phyloP scores from a whole-genome alignment of 2,329 filamentous ascomycete genomes.

The Nemania serpens region DNA sequence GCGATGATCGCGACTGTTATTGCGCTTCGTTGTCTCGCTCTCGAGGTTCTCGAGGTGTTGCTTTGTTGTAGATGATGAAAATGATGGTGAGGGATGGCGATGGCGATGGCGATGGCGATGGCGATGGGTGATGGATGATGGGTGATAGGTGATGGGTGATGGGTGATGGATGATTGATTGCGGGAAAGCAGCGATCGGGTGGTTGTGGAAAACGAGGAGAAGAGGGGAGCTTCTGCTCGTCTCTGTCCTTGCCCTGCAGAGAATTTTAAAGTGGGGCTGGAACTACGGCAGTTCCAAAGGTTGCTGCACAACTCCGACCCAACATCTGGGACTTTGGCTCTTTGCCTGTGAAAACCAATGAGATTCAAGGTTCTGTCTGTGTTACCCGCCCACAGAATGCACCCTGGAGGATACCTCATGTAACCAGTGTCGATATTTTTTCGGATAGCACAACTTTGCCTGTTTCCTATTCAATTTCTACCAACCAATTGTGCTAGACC shows the following conservation, averaged over 20 bases:
- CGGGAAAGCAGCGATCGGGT: constrained; percentile 8
- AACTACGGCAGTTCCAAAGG: constrained; percentile 18
- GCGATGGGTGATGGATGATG: constrained; percentile 2
- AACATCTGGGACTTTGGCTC: not conserved
- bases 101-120: not conserved
- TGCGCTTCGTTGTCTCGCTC: not conserved
- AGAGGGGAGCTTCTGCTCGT: constrained; percentile 21
- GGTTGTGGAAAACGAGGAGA: constrained; percentile 4
- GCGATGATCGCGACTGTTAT: not conserved
- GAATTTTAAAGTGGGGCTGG: constrained; percentile 30
- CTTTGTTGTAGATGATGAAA: no score
- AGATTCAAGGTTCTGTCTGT: no score
- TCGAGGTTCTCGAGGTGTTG: not conserved
- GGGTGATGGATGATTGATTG: constrained; percentile 10
- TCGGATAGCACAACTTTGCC: no score
- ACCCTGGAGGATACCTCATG: no score
- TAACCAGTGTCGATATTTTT: no score
- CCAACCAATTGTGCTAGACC: no score
- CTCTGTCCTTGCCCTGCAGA: constrained; percentile 23
- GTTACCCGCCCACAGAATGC: no score
- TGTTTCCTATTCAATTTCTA: no score
- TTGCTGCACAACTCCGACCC: not conserved
- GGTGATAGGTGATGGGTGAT: constrained; percentile 13
- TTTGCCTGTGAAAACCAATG: no score
- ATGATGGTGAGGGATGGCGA: not conserved